phyloP scores from a whole-genome alignment of 2,329 filamentous ascomycete species.

The Fusarium siculi region DNA sequence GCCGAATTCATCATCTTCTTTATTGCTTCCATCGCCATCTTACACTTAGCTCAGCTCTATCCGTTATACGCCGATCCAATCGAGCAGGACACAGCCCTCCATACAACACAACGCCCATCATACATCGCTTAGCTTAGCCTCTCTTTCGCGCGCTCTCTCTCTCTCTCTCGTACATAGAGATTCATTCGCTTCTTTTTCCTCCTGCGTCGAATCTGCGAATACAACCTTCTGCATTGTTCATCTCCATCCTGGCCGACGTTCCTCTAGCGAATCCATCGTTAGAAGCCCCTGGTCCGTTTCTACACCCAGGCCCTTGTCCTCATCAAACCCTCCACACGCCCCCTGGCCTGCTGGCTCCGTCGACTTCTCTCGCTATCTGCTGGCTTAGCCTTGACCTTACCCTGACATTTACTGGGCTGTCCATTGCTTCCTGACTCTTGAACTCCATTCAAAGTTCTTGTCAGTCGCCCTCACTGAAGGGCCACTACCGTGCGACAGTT shows the following conservation, averaged over 20 bases:
- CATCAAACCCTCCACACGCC: conserved; percentile 45
- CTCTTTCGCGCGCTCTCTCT: background rate
- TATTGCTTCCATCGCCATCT: conserved; percentile 8
- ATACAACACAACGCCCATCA: conserved; percentile 16
- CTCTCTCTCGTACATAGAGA: conserved; percentile 1
- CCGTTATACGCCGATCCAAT: conserved; percentile 28
- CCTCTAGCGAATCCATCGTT: conserved; percentile 37
- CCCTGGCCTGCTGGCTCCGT: conserved; percentile 40
- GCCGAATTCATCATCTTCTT: background rate
- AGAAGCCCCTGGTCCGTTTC: conserved; percentile 33
- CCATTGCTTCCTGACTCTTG: conserved; percentile 30
- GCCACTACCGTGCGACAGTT: conserved; percentile 32
- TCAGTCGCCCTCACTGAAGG: conserved; percentile 35
- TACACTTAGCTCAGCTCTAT: conserved; percentile 13
- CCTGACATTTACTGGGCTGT: conserved; percentile 24
- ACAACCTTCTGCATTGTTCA: conserved; percentile 6
- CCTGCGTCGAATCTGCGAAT: conserved; percentile 12
- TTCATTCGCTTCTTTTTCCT: conserved; percentile 31
- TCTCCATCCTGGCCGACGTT: conserved; percentile 24
- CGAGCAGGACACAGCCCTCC: conserved; percentile 23
- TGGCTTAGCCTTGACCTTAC: conserved; percentile 28
- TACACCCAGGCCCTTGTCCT: conserved; percentile 41
- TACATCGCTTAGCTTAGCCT: conserved; percentile 25
- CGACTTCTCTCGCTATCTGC: conserved; percentile 22
- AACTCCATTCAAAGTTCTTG: conserved; percentile 28